Conservation (phyloP, 345 rosid genomes). For the Rhodamnia argentea region DNA sequence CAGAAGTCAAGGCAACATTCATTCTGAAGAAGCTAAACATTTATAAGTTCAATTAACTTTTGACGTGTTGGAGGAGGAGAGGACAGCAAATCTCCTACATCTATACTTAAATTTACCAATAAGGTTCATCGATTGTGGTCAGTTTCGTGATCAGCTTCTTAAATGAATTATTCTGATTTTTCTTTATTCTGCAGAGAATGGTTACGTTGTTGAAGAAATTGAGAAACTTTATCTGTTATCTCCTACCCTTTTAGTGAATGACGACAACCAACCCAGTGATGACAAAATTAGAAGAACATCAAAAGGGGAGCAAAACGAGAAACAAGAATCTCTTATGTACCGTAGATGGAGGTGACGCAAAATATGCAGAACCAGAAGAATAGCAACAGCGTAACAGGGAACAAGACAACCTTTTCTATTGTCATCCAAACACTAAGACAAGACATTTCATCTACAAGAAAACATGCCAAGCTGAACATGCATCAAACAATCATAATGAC, state of each 20-base stretch:
- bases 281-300: background rate
- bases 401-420: background rate
- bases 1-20: background rate
- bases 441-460: background rate
- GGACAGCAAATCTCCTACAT: background rate
- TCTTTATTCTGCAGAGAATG: background rate
- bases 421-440: background rate
- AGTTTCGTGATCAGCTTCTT: background rate
- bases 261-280: background rate
- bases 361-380: background rate
- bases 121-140: background rate
- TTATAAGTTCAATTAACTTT: background rate
- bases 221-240: background rate
- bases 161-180: background rate
- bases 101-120: background rate
- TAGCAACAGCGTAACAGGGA: background rate
- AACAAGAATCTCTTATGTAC: background rate
- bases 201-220: background rate
- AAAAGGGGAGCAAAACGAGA: background rate
- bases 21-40: background rate
- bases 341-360: background rate
- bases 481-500: background rate
- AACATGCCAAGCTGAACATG: background rate
- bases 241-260: background rate
- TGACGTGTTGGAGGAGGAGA: background rate